Evolutionary conservation across 1,284 basidiomycete genomes (phyloP).

Genomic region (Abortiporus biennis): DNA sequence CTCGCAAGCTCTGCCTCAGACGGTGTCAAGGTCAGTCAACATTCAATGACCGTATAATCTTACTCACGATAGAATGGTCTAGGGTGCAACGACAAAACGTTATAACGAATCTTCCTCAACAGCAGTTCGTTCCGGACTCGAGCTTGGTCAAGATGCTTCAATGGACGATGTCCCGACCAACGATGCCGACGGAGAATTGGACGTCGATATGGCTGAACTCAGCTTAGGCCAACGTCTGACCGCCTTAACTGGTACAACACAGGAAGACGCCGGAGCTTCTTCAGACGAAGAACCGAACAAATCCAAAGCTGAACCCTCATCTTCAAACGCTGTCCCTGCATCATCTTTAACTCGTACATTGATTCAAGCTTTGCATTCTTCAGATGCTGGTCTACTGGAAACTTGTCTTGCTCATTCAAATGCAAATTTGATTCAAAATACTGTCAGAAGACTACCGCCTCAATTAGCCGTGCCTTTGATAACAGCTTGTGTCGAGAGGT

Average conservation of each 20-base stretch:
- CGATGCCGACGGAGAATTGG: conserved; percentile 63
- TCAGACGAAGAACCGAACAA: conserved; percentile 31
- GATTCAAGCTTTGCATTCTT: conserved; percentile 95
- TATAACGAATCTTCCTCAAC: conserved; percentile 60
- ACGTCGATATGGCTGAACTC: conserved; percentile 83
- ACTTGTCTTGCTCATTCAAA: conserved; percentile 88
- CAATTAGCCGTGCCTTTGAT: conserved; percentile 86
- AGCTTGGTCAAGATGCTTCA: conserved; percentile 53
- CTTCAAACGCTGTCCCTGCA: conserved; percentile 58
- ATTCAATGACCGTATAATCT: no score
- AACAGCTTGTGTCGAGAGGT: conserved; percentile 83
- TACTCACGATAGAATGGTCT: conserved; percentile 1
- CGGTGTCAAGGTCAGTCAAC: conserved; percentile 12
- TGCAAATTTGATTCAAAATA: conserved; percentile 77
- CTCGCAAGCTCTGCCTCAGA: conserved; percentile 25
- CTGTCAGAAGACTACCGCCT: conserved; percentile 85
- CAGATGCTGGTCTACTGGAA: conserved; percentile 85
- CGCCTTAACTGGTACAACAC: conserved; percentile 51
- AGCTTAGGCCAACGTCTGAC: conserved; percentile 85
- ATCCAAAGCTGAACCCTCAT: conserved; percentile 20
- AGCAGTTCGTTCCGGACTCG: conserved; percentile 57
- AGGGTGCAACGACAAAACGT: conserved; percentile 46
- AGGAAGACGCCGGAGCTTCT: conserved; percentile 30
- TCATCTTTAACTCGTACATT: conserved; percentile 91
- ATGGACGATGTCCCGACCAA: conserved; percentile 45